Conservation (phyloP, 2,329 filamentous ascomycete genomes). For the Colletotrichum orbiculare region DNA sequence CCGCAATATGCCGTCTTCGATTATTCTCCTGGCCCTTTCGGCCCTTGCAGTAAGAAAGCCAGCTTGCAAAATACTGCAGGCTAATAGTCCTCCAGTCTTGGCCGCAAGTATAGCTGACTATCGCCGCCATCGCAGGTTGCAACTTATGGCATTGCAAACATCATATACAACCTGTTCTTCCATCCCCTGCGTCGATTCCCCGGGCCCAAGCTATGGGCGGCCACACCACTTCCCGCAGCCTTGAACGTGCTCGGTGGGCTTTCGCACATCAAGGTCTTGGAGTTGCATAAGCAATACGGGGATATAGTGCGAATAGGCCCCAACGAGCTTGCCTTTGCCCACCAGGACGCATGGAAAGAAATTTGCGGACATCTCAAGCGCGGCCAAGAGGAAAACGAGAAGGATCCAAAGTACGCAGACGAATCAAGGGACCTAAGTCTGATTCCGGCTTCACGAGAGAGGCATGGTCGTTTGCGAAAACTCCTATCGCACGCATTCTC, state of each 20-base stretch:
- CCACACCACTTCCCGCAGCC: slow-evolving; percentile 12
- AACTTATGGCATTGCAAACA: not conserved
- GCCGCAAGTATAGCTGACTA: too few species aligned
- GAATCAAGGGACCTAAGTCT: not conserved
- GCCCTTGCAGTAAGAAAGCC: too few species aligned
- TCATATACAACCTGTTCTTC: slow-evolving; percentile 46
- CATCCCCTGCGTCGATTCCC: slow-evolving; percentile 47
- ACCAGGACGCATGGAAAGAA: slow-evolving; percentile 49
- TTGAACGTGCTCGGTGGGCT: slow-evolving; percentile 10
- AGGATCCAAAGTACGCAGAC: slow-evolving; percentile 12
- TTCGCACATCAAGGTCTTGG: not conserved
- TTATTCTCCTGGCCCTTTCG: too few species aligned
- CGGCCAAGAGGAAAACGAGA: slow-evolving; percentile 17
- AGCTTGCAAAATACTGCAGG: too few species aligned
- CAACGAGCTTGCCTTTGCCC: slow-evolving; percentile 51
- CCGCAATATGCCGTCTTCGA: too few species aligned
- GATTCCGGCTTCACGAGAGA: slow-evolving; percentile 9
- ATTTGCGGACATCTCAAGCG: slow-evolving; percentile 48
- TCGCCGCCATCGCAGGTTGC: not conserved
- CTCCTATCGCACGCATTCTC: slow-evolving; percentile 44
- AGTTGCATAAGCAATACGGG: slow-evolving; percentile 41
- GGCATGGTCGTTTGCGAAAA: slow-evolving; percentile 39
- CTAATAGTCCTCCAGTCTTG: too few species aligned
- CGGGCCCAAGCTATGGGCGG: slow-evolving; percentile 39
- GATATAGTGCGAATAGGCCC: slow-evolving; percentile 53